These are phyloP conservation scores for Yarrowia divulgata DNA, from an alignment of 805 yeast genomes.

Conservation along the genomic window DNA sequence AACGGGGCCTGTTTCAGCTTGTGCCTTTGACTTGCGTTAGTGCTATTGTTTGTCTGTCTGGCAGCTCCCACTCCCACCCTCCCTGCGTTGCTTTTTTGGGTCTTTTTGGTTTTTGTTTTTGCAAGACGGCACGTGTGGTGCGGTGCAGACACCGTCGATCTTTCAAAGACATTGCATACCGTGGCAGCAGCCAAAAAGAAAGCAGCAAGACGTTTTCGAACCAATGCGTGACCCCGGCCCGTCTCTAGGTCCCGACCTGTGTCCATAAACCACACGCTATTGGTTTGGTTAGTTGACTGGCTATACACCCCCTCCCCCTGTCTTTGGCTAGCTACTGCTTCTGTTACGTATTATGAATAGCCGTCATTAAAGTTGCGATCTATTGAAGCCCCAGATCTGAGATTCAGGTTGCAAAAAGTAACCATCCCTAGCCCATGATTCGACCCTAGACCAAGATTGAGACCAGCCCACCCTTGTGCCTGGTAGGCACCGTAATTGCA, in stretches of 20 bases:
- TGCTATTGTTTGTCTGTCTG: background rate
- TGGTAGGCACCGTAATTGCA: no score
- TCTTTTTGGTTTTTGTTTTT: background rate
- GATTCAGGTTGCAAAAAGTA: background rate
- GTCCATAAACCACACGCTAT: background rate
- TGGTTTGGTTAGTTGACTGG: background rate
- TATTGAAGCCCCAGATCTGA: slow-evolving; percentile 26
- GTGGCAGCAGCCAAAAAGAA: slow-evolving; percentile 20
- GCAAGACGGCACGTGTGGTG: slow-evolving; percentile 22
- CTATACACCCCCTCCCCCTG: no score
- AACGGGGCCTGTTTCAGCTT: background rate
- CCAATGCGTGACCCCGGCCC: background rate
- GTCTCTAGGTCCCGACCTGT: background rate
- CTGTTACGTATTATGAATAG: no score
- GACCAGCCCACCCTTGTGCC: slow-evolving; percentile 13
- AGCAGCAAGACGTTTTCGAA: background rate
- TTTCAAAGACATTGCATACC: slow-evolving; percentile 29
- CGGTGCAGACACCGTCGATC: slow-evolving; percentile 21
- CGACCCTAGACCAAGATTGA: background rate
- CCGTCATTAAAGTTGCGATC: slow-evolving; percentile 2
- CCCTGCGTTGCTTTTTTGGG: background rate
- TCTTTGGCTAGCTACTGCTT: no score
- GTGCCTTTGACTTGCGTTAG: background rate
- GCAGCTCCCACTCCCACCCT: background rate
- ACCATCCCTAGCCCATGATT: background rate